Conservation (phyloP, 179 eudicot species). For the Silene coronaria region DNA sequence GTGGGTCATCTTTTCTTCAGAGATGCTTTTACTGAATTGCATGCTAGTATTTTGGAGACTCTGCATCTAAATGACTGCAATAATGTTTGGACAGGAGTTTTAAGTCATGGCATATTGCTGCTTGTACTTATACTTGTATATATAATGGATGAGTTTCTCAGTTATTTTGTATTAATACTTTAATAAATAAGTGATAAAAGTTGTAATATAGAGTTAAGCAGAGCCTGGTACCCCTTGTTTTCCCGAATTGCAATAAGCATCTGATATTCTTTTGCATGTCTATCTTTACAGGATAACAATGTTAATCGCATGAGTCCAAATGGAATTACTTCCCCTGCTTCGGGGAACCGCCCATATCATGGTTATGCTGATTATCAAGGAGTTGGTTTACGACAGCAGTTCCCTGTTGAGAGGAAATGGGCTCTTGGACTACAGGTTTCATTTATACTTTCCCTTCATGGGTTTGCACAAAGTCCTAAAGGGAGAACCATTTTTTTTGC, state of each 20-base stretch:
- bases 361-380: slow-evolving; percentile 63
- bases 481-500: not conserved
- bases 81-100: not conserved
- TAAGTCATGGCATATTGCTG: not conserved
- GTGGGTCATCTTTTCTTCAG: slow-evolving; percentile 29
- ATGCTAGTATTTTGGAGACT: not conserved
- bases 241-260: not conserved
- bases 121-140: not conserved
- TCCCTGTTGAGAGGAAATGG: slow-evolving; percentile 82
- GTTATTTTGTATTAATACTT: not conserved
- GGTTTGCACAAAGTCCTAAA: not conserved
- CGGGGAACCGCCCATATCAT: slow-evolving; percentile 43
- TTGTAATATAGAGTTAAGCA: not conserved
- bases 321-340: slow-evolving; percentile 46
- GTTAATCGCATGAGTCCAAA: slow-evolving; percentile 40
- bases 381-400: slow-evolving; percentile 52
- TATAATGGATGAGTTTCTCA: not conserved
- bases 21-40: not conserved
- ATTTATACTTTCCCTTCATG: not conserved
- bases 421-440: slow-evolving; percentile 94
- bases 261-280: not conserved
- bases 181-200: not conserved
- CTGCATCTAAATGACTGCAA: not conserved
- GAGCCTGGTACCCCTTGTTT: not conserved
- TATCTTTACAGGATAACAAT: slow-evolving; percentile 37